Conservation (phyloP, 169 alveolate genomes). For the Cryptosporidium ryanae region DNA sequence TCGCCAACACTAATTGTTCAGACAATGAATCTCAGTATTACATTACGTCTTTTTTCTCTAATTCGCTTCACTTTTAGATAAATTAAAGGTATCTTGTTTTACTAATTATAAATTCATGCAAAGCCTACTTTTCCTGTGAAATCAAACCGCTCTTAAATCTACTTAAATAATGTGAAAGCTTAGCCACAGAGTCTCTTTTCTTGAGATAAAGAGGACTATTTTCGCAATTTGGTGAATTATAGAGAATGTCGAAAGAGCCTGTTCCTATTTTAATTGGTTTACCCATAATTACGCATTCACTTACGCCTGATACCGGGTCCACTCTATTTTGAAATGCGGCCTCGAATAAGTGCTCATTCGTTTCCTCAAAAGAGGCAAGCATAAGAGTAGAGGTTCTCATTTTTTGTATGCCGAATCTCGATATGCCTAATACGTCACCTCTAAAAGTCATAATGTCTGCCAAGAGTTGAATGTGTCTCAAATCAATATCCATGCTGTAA, state of each 20-base stretch:
- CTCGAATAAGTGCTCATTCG: constrained; percentile 97
- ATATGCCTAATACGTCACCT: constrained; percentile 95
- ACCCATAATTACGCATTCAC: constrained; percentile 98
- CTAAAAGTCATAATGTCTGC: constrained; percentile 98
- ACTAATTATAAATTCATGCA: neutral
- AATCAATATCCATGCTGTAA: constrained; percentile 93
- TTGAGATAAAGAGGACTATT: constrained; percentile 18
- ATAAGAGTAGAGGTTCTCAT: constrained; percentile 96
- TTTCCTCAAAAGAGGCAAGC: constrained; percentile 99
- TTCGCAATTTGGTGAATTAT: constrained; percentile 63
- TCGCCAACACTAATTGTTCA: no score
- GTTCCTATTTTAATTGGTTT: constrained; percentile 95
- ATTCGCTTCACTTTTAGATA: no score
- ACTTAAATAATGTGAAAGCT: constrained; percentile 38
- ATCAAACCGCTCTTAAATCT: constrained; percentile 3
- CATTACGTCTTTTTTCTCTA: no score
- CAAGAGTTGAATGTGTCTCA: constrained; percentile 94
- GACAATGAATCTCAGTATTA: no score
- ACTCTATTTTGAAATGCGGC: constrained; percentile 93
- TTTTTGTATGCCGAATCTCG: constrained; percentile 96
- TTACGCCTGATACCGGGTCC: constrained; percentile 93
- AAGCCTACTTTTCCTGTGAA: neutral
- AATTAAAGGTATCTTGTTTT: no score
- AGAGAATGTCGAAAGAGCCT: constrained; percentile 92
- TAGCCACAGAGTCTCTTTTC: constrained; percentile 28